Evolutionary conservation across 106 monocot species (phyloP), one percentile per base, ranked within the genome.

Genomic region (Platanthera guangdongensis): DNA sequence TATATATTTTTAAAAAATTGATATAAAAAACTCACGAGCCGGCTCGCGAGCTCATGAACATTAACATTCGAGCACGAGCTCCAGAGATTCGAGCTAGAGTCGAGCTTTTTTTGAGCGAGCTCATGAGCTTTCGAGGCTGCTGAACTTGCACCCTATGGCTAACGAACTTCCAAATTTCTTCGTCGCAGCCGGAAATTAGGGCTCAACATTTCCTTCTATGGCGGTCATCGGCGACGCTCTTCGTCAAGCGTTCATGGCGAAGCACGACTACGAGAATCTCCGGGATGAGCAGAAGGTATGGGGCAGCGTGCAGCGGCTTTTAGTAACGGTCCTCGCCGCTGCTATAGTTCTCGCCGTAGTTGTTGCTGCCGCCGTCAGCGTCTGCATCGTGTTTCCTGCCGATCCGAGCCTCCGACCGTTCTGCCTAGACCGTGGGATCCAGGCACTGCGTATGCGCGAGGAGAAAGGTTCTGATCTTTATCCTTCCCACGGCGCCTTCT

Each of bases 211-310:
- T 28, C 30, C 30, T 3, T 7, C 32, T 22, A 95, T 95, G 94
- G 86, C 87, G 77, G 53, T 92, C 64, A 75, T 95, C 67, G 82
- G 87, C 53, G 87, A 95, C 79, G 90, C 95, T 9, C 90, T 95
- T 12, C 90, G 87, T 50, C 96, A 97, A 79, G 93, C 93, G 32
- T 93, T 93, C 90, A 89, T 91, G 87, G 84, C 90, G 73, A 86
- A 80, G 69, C 85, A 74, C 55, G 88, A 87, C 69, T 88, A 88
- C 77, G 84, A 78, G 30, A 78, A 67, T 75, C 91, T 93, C 74
- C 87, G 90, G 14, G 85, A 94, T 50, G 88, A 94, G 74, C 83
- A 95, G 68, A 82, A 73, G 80, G 84, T 83, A 11, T 90, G 84
- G 84, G 78, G 78, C 16, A 86, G 88, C 69, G 79, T 88, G 77